Percentiles rank a stretch among this genome's conserved stretches.
Evolutionary conservation across 1,139 yeast genomes (phyloP).

Genomic region (Yamadazyma trypodendri): DNA sequence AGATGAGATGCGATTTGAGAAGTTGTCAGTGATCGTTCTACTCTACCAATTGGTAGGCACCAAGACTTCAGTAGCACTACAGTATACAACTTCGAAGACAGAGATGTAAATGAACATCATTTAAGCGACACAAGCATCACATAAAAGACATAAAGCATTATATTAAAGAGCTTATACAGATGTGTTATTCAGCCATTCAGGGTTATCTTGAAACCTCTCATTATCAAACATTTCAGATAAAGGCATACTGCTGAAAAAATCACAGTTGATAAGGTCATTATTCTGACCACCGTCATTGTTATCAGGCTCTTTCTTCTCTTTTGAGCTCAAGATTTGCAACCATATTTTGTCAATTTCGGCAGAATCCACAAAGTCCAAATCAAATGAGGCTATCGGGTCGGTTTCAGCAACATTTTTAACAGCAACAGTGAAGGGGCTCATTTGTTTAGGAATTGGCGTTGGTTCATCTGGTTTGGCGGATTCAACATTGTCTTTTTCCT

Average conservation of each 20-base stretch:
- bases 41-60: neutral
- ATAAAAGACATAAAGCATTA: no score
- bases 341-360: constrained; percentile 41
- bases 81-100: no score
- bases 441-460: neutral
- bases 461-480: neutral
- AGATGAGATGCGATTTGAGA: constrained; percentile 2
- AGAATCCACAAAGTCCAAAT: constrained; percentile 27
- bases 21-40: neutral
- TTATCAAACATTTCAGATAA: constrained; percentile 3
- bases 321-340: constrained; percentile 37
- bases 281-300: neutral
- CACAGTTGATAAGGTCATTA: constrained; percentile 3
- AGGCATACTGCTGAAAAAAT: constrained; percentile 8
- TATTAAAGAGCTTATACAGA: no score
- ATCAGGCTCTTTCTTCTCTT: constrained; percentile 19
- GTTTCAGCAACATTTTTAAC: neutral
- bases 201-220: neutral
- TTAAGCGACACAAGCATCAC: no score
- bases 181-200: no score
- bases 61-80: no score
- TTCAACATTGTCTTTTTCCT: neutral
- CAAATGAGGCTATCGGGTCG: constrained; percentile 5
- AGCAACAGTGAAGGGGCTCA: neutral
- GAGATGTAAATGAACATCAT: no score